Evolutionary conservation across 345 rosid species (phyloP).

Genomic region (Capsella bursapastoris): DNA sequence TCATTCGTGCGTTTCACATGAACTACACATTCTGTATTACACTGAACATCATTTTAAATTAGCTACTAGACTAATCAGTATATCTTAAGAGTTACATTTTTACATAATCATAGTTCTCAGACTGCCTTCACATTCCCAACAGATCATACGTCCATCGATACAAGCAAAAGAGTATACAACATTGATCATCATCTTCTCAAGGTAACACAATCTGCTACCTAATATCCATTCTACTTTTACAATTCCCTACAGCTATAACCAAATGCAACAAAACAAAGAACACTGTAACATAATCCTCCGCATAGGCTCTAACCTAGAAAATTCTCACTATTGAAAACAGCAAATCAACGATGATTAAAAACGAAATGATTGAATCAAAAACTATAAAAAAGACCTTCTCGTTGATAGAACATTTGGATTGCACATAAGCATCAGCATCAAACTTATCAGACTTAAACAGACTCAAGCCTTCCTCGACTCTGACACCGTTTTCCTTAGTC

Average conservation of each 20-base stretch:
- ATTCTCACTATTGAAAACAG: neutral
- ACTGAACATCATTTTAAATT: neutral
- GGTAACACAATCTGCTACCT: constrained; percentile 7
- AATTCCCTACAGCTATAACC: neutral
- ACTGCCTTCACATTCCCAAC: neutral
- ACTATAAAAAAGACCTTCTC: constrained; percentile 65
- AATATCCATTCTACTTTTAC: neutral
- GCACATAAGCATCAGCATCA: constrained; percentile 90
- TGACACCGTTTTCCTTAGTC: constrained; percentile 74
- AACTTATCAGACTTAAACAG: constrained; percentile 91
- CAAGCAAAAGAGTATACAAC: neutral
- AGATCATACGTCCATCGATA: neutral
- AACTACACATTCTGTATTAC: neutral
- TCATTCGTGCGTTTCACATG: neutral
- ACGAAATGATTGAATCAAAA: neutral
- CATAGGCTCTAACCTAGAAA: neutral
- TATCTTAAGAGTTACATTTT: neutral
- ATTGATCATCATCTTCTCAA: constrained; percentile 8
- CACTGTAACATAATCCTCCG: neutral
- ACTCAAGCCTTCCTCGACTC: constrained; percentile 80
- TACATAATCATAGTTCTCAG: neutral
- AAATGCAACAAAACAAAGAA: neutral
- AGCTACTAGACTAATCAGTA: neutral
- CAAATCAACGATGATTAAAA: neutral
- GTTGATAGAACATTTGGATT: constrained; percentile 93